These are phyloP conservation scores for Diplogelasinospora grovesii DNA, from an alignment of 495 filamentous ascomycete species.

Conservation along the genomic window DNA sequence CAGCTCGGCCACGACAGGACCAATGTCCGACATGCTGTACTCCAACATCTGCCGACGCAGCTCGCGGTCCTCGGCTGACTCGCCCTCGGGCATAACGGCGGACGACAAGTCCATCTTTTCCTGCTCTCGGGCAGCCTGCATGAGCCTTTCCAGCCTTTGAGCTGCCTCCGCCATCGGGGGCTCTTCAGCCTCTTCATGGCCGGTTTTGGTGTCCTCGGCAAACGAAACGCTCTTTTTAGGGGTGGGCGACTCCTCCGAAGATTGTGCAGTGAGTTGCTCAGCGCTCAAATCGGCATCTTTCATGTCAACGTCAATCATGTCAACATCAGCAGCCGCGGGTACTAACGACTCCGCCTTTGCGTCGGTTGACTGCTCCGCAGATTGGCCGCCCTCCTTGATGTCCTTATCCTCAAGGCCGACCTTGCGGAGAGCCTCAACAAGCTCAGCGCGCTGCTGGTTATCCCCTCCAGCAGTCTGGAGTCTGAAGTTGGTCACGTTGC, in stretches of 20 bases:
- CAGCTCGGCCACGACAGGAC: conserved; percentile 87
- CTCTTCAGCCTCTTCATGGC: conserved; percentile 25
- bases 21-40: conserved; percentile 77
- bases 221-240: conserved; percentile 42
- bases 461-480: conserved; percentile 57
- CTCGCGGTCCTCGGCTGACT: conserved; percentile 71
- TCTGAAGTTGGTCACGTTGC: conserved; percentile 65
- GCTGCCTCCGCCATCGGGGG: conserved; percentile 29
- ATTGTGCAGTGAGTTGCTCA: no score
- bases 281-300: not conserved
- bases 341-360: not conserved
- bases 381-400: conserved; percentile 10
- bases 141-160: conserved; percentile 41
- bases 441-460: conserved; percentile 51
- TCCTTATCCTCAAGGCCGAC: conserved; percentile 41
- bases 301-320: not conserved
- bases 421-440: conserved; percentile 62
- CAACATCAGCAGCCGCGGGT: not conserved
- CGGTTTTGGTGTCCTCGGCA: conserved; percentile 49
- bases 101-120: conserved; percentile 34
- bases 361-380: not conserved
- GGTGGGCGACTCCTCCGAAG: conserved; percentile 1
- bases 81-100: conserved; percentile 50
- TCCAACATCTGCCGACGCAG: conserved; percentile 86
- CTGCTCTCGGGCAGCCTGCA: conserved; percentile 38